phyloP scores from a whole-genome alignment of 805 yeast genomes.

The Wickerhamiella alocasiicola region DNA sequence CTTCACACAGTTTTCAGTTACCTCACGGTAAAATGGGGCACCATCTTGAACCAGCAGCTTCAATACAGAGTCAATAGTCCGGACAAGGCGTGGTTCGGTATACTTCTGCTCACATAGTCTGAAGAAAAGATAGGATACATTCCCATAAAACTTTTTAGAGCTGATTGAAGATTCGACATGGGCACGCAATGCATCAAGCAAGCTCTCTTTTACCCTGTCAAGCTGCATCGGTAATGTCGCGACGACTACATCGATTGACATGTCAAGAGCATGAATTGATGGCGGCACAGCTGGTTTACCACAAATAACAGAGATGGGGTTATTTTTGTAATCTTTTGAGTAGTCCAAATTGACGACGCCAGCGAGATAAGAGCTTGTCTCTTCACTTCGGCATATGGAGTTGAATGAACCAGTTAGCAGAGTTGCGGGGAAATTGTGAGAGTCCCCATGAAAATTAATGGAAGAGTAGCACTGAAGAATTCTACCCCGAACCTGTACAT shows the following conservation, averaged over 20 bases:
- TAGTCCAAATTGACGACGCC: constrained; percentile 10
- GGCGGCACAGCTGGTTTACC: constrained; percentile 26
- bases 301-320: constrained; percentile 19
- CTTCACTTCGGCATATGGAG: constrained; percentile 22
- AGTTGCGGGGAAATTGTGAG: constrained; percentile 28
- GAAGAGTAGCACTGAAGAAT: constrained; percentile 18
- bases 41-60: background rate
- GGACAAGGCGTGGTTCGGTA: constrained; percentile 1
- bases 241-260: constrained; percentile 66
- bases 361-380: constrained; percentile 21
- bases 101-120: background rate
- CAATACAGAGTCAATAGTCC: constrained; percentile 5
- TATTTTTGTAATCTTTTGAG: constrained; percentile 28
- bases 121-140: constrained; percentile 1
- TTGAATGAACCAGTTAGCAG: constrained; percentile 29
- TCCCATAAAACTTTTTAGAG: constrained; percentile 19
- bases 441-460: constrained; percentile 14
- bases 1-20: background rate
- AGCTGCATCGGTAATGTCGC: constrained; percentile 58
- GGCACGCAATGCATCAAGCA: constrained; percentile 67
- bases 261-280: constrained; percentile 43
- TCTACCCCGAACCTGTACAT: constrained; percentile 15
- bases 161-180: constrained; percentile 32
- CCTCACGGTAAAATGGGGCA: background rate
- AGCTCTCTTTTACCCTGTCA: constrained; percentile 69